These are phyloP conservation scores for Pseudonectria buxi DNA, from an alignment of 2,329 filamentous ascomycete species.

Conservation along the genomic window DNA sequence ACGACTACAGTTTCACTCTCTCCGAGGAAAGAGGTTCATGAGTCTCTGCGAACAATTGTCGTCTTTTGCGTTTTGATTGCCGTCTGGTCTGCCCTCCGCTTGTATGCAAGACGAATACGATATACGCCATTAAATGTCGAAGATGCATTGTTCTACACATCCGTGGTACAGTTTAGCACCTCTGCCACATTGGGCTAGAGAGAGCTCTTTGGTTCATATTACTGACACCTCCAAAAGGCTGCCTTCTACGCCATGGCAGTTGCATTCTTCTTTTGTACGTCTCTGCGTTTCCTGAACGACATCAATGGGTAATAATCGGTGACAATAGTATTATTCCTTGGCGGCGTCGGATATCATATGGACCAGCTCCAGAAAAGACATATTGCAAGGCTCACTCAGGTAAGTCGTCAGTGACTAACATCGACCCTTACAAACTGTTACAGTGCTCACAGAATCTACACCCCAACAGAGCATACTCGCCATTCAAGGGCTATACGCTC, in stretches of 20 bases:
- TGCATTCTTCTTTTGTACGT: slow-evolving; percentile 7
- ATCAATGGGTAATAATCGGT: background rate
- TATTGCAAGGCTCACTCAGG: slow-evolving; percentile 9
- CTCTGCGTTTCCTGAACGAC: no score
- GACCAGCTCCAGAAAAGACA: slow-evolving; percentile 5
- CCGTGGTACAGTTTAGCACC: slow-evolving; percentile 8
- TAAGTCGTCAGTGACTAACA: background rate
- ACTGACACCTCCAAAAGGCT: slow-evolving; percentile 2
- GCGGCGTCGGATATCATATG: slow-evolving; percentile 11
- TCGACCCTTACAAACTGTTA: no score
- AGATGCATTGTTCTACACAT: slow-evolving; percentile 9
- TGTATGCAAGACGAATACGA: slow-evolving; percentile 8
- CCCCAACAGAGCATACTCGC: slow-evolving; percentile 7
- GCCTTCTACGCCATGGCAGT: slow-evolving; percentile 9
- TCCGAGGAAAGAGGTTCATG: slow-evolving; percentile 3
- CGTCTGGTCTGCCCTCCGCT: slow-evolving; percentile 6
- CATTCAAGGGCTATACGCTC: slow-evolving; percentile 9
- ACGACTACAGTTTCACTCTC: slow-evolving; percentile 3
- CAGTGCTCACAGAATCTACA: background rate
- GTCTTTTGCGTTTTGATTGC: slow-evolving; percentile 8
- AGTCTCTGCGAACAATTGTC: slow-evolving; percentile 7
- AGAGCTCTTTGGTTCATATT: background rate
- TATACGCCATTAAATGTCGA: slow-evolving; percentile 7
- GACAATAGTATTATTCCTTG: slow-evolving; percentile 7
- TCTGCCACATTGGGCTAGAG: background rate